phyloP scores from a whole-genome alignment of 2,329 filamentous ascomycete genomes.

The Colletotrichum higginsianum region DNA sequence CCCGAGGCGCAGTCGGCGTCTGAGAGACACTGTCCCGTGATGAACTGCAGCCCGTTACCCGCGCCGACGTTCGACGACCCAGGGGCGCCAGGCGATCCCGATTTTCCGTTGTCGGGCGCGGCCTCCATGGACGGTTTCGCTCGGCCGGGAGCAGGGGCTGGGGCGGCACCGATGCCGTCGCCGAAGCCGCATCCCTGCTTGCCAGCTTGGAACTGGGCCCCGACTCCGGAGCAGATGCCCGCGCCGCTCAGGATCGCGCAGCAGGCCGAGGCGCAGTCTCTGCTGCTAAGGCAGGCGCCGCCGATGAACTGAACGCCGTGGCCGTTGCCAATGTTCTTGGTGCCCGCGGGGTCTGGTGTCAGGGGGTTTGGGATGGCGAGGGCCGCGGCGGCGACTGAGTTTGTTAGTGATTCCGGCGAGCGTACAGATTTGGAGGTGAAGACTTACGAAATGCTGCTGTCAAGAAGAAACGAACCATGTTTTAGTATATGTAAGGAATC shows the following conservation, averaged over 20 bases:
- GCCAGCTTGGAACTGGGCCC: slow-evolving; percentile 47
- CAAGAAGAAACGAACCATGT: slow-evolving; percentile 40
- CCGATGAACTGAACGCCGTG: slow-evolving; percentile 50
- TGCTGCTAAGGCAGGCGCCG: slow-evolving; percentile 48
- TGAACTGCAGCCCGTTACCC: slow-evolving; percentile 51
- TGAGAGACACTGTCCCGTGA: slow-evolving; percentile 51
- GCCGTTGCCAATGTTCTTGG: slow-evolving; percentile 49
- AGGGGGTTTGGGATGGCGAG: slow-evolving; percentile 44
- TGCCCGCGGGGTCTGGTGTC: slow-evolving; percentile 48
- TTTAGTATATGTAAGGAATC: neutral
- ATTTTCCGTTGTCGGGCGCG: slow-evolving; percentile 2
- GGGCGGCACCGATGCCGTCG: slow-evolving; percentile 13
- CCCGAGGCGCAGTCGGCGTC: slow-evolving; percentile 51
- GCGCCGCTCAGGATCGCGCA: slow-evolving; percentile 47
- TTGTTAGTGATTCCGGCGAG: neutral
- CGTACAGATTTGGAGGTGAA: no score
- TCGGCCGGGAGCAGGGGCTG: slow-evolving; percentile 12
- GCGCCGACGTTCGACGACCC: slow-evolving; percentile 50
- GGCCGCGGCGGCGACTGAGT: slow-evolving; percentile 42
- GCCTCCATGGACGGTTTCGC: slow-evolving; percentile 19
- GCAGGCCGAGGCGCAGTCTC: slow-evolving; percentile 48
- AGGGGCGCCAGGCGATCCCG: neutral
- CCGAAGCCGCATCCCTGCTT: slow-evolving; percentile 50
- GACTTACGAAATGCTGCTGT: slow-evolving; percentile 37
- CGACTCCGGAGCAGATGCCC: slow-evolving; percentile 48